These are phyloP conservation scores for Sarocladium brachiariae DNA, from an alignment of 2,329 filamentous ascomycete species.

Conservation along the genomic window DNA sequence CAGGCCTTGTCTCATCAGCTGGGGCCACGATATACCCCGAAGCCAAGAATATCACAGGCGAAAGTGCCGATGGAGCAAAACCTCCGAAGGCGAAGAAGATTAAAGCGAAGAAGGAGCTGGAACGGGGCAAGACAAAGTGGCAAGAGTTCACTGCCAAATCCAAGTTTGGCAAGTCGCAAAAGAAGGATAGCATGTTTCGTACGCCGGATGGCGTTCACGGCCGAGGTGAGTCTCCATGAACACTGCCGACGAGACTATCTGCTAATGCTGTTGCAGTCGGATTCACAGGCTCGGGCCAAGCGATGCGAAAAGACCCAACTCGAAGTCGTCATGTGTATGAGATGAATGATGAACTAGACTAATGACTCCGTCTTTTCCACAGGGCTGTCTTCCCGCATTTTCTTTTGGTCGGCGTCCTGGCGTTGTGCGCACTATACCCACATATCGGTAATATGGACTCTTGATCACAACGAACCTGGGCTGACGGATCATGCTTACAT, in stretches of 20 bases:
- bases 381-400: slow-evolving; percentile 14
- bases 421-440: not conserved
- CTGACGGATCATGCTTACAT: not conserved
- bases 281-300: slow-evolving; percentile 89
- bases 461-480: not conserved
- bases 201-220: slow-evolving; percentile 82
- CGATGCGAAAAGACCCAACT: slow-evolving; percentile 87
- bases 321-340: slow-evolving; percentile 82
- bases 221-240: slow-evolving; percentile 55
- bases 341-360: slow-evolving; percentile 66
- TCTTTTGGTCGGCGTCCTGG: not conserved
- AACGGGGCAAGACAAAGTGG: slow-evolving; percentile 90
- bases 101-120: slow-evolving; percentile 84
- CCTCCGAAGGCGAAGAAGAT: slow-evolving; percentile 79
- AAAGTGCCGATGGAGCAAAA: slow-evolving; percentile 57
- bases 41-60: slow-evolving; percentile 54
- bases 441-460: slow-evolving; percentile 5
- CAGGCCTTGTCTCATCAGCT: slow-evolving; percentile 44
- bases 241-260: not conserved
- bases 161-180: slow-evolving; percentile 58
- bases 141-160: slow-evolving; percentile 81
- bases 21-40: slow-evolving; percentile 54
- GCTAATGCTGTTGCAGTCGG: slow-evolving; percentile 58
- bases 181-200: slow-evolving; percentile 96
- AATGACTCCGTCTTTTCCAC: slow-evolving; percentile 27